Evolutionary conservation across 1,284 basidiomycete species (phyloP), one percentile per base, ranked within the genome.

Genomic region (Malassezia globosa): DNA sequence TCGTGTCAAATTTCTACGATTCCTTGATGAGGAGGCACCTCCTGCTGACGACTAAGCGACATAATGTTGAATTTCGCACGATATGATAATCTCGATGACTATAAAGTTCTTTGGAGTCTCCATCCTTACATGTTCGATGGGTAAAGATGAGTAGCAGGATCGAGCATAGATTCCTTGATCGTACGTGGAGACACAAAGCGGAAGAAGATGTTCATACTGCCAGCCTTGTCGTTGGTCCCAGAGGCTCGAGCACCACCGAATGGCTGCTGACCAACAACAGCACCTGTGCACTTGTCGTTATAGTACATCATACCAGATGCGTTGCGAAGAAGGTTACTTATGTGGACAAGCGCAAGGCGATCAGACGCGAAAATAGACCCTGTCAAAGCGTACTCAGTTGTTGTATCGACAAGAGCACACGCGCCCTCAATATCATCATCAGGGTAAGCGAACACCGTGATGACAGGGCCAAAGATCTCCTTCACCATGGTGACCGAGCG

Each of bases 151-250:
- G 58, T 55, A 24, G 55, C 27, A 23, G 60, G 59, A 49, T 64
- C 59, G 46, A 66, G 57, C 42, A 63, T 63, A 72, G 84, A 87
- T 77, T 97, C 92, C 79, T 96, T 97, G 78, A 97, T 90, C 59
- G 84, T 87, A 64, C 92, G 79, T 39, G 85, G 82, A 48, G 83
- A 87, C 48, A 75, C 62, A 46, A 73, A 72, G 31, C 67, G 66
- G 59, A 63, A 67, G 55, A 71, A 51, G 70, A 95, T 85, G 63
- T 79, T 81, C 60, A 89, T 82, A 58, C 84, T 87, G 13, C 92
- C 92, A 1, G 88, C 86, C 77, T 96, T 97, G 75, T 97, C 94
- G 76, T 96, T 96, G 57, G 94, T 97, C 24, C 94, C 92, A 63
- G 84, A 87, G 19, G 80, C 87, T 38, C 92, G 81, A 5, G 82